These are phyloP conservation scores for Ajuga chamaepitys DNA, from an alignment of 257 asterid genomes.

Conservation along the genomic window DNA sequence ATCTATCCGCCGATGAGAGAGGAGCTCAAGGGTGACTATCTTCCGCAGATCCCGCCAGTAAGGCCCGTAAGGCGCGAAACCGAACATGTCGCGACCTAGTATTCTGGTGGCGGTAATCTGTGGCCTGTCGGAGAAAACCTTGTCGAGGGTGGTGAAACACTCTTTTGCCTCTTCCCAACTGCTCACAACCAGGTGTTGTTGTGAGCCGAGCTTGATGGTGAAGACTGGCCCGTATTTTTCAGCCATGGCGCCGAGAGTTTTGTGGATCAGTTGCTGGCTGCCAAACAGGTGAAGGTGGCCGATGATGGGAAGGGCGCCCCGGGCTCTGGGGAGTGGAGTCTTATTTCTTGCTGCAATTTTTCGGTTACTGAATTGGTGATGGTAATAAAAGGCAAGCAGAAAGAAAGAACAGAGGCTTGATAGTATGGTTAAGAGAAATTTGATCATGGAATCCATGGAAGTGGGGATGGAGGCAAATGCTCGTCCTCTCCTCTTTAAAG, in stretches of 20 bases:
- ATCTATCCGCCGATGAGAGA: slow-evolving; percentile 12
- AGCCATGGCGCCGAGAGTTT: slow-evolving; percentile 14
- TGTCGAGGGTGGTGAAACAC: slow-evolving; percentile 25
- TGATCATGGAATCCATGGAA: slow-evolving; percentile 9
- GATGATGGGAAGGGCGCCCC: slow-evolving; percentile 27
- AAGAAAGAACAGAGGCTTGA: neutral
- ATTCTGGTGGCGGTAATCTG: neutral
- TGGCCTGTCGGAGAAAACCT: slow-evolving; percentile 18
- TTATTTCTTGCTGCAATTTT: neutral
- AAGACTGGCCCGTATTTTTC: slow-evolving; percentile 22
- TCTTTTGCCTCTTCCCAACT: slow-evolving; percentile 23
- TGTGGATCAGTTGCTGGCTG: slow-evolving; percentile 5
- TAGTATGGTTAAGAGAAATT: neutral
- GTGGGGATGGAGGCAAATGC: neutral
- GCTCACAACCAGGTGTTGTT: slow-evolving; percentile 16
- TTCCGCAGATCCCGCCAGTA: slow-evolving; percentile 28
- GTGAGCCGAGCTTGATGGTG: slow-evolving; percentile 20
- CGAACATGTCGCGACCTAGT: slow-evolving; percentile 22
- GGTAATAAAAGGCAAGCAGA: neutral
- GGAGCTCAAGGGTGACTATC: slow-evolving; percentile 25
- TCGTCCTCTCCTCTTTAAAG: no score
- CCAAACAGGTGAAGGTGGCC: slow-evolving; percentile 26
- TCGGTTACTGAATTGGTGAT: no score
- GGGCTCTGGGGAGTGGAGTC: slow-evolving; percentile 7
- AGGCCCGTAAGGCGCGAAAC: slow-evolving; percentile 17